Percentiles rank a stretch among this genome's conserved stretches.
These are phyloP conservation scores for Neoascochyta sp. DNA, from an alignment of 2,329 filamentous ascomycete species.

Conservation along the genomic window DNA sequence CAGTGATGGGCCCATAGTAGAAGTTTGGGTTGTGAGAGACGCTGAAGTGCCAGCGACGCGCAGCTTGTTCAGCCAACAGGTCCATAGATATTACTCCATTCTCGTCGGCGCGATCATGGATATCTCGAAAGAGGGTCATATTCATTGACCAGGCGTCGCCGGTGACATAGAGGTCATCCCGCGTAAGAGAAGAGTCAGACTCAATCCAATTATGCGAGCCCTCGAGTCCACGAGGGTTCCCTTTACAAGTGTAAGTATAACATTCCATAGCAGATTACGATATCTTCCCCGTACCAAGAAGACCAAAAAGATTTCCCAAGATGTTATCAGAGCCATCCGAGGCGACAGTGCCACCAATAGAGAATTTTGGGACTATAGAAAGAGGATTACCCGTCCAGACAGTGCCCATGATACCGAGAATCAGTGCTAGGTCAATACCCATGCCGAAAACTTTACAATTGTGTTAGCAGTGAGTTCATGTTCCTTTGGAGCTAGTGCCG, in stretches of 20 bases:
- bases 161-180: slow-evolving; percentile 44
- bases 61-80: slow-evolving; percentile 22
- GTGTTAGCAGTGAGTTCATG: neutral
- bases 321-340: slow-evolving; percentile 38
- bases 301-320: slow-evolving; percentile 43
- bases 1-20: slow-evolving; percentile 53
- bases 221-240: slow-evolving; percentile 41
- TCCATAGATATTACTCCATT: slow-evolving; percentile 16
- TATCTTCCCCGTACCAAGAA: slow-evolving; percentile 40
- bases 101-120: slow-evolving; percentile 36
- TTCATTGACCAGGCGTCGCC: slow-evolving; percentile 42
- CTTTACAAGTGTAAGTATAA: slow-evolving; percentile 29
- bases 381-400: slow-evolving; percentile 51
- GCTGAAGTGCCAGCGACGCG: slow-evolving; percentile 46
- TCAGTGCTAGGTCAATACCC: slow-evolving; percentile 42
- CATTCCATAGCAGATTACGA: slow-evolving; percentile 26
- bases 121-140: slow-evolving; percentile 43
- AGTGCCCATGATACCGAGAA: slow-evolving; percentile 45
- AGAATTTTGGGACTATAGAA: slow-evolving; percentile 50
- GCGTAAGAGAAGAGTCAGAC: slow-evolving; percentile 39
- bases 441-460: slow-evolving; percentile 41
- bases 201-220: slow-evolving; percentile 48
- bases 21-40: slow-evolving; percentile 52
- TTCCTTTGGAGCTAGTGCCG: neutral
- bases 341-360: slow-evolving; percentile 42